Percentiles rank a stretch among this genome's conserved stretches.
Evolutionary conservation across 768 basidiomycete genomes (phyloP).

Genomic region (Arthromyces matolae): DNA sequence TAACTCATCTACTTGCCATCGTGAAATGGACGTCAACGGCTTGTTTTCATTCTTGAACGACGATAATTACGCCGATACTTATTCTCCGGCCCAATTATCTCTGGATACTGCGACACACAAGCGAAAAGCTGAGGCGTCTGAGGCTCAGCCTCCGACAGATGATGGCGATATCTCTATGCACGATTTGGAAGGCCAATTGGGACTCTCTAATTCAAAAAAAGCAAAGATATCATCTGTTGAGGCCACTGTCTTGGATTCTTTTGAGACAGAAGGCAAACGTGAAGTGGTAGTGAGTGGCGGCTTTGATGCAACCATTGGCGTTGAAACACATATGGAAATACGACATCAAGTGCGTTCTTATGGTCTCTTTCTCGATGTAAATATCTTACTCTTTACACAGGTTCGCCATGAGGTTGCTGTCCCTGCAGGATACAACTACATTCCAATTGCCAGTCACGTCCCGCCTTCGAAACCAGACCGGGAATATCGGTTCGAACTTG

Average conservation of each 20-base stretch:
- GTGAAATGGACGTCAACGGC: no score
- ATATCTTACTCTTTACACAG: no score
- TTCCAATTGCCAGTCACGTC: constrained; percentile 87
- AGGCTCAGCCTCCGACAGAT: no score
- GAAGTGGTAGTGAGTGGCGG: constrained; percentile 89
- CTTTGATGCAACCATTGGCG: constrained; percentile 65
- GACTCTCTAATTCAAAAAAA: constrained; percentile 58
- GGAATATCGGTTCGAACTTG: constrained; percentile 93
- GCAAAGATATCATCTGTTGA: constrained; percentile 56
- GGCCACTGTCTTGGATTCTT: constrained; percentile 87
- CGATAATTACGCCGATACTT: no score
- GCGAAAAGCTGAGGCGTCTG: no score
- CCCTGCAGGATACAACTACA: constrained; percentile 86
- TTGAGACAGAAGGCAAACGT: constrained; percentile 90
- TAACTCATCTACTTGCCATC: no score
- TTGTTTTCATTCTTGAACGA: no score
- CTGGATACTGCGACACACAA: no score
- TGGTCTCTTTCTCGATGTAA: constrained; percentile 2
- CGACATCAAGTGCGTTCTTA: constrained; percentile 65
- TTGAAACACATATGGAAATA: constrained; percentile 68
- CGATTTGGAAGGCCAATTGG: constrained; percentile 31
- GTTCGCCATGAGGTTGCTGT: constrained; percentile 96
- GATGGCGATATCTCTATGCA: no score
- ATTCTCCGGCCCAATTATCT: no score
- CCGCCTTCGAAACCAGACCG: constrained; percentile 87